Evolutionary conservation across 2,329 filamentous ascomycete genomes (phyloP).

Genomic region (Sphaerulina vaccinii): DNA sequence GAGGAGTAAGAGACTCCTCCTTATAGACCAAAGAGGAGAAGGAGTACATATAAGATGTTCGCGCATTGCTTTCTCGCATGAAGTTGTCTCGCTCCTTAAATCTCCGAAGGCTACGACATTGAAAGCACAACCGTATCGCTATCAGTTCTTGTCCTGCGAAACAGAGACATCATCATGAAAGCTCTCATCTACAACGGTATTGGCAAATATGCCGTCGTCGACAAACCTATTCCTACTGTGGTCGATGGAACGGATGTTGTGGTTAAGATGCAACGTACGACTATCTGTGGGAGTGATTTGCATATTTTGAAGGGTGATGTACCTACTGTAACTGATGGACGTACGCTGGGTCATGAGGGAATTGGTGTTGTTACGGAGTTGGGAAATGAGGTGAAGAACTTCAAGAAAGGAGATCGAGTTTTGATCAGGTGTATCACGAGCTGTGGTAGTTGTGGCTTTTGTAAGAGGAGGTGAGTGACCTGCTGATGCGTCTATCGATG

Average conservation of each 20-base stretch:
- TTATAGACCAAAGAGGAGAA: too few relatives aligned
- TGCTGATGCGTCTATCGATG: too few relatives aligned
- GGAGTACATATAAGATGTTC: too few relatives aligned
- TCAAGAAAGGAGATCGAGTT: conserved; percentile 53
- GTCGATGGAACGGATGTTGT: conserved; percentile 37
- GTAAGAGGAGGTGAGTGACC: conserved; percentile 39
- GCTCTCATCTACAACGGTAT: conserved; percentile 28
- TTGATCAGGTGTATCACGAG: conserved; percentile 47
- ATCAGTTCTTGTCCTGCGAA: neutral
- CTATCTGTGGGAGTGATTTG: conserved; percentile 45
- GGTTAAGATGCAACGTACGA: conserved; percentile 37
- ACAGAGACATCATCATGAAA: conserved; percentile 22
- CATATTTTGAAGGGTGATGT: conserved; percentile 58
- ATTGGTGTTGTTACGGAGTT: conserved; percentile 50
- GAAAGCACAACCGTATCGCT: too few relatives aligned
- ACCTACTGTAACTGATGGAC: conserved; percentile 47
- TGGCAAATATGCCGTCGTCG: conserved; percentile 30
- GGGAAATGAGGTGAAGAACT: conserved; percentile 48
- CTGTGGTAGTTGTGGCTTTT: conserved; percentile 54
- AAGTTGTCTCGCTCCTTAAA: neutral
- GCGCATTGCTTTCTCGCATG: neutral
- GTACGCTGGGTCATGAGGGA: conserved; percentile 55
- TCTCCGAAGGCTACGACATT: too few relatives aligned
- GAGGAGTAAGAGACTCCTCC: neutral
- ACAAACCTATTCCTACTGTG: conserved; percentile 28